These are phyloP conservation scores for Antitrichia curtipendula DNA, from an alignment of 225 moss, liverwort and hornwort genomes.

Conservation along the genomic window DNA sequence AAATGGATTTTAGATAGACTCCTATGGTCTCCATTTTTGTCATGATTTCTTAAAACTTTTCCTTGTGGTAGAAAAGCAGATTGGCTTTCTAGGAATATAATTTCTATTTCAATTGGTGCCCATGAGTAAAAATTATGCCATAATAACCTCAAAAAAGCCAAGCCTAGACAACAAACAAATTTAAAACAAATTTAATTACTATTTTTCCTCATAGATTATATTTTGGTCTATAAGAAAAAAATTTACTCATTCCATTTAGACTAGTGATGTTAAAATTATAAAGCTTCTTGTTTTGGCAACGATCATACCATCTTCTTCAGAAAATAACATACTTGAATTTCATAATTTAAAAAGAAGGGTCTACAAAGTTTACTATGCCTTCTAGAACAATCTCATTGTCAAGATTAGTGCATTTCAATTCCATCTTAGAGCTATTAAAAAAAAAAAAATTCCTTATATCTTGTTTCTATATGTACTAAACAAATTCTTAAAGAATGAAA, in stretches of 20 bases:
- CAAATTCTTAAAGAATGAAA: background rate
- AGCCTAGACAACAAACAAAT: fast-evolving
- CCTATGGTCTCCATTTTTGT: background rate
- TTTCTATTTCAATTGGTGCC: background rate
- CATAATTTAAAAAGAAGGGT: background rate
- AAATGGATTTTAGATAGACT: background rate
- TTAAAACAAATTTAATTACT: background rate
- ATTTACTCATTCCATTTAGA: background rate
- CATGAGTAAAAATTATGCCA: no score
- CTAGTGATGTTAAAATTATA: no score
- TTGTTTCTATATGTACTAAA: background rate
- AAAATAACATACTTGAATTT: background rate
- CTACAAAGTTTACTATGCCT: fast-evolving
- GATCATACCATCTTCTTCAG: fast-evolving
- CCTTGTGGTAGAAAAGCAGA: fast-evolving
- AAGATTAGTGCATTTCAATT: background rate
- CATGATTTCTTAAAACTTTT: background rate
- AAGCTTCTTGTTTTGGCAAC: background rate
- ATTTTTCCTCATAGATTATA: background rate
- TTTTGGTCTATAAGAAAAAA: background rate
- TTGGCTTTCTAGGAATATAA: fast-evolving
- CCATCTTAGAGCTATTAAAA: background rate
- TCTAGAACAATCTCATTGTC: background rate
- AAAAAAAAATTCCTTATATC: no score
- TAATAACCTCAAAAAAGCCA: fast-evolving